Evolutionary conservation across 306 rosid genomes (phyloP).

Genomic region (Fragaria iinumae): DNA sequence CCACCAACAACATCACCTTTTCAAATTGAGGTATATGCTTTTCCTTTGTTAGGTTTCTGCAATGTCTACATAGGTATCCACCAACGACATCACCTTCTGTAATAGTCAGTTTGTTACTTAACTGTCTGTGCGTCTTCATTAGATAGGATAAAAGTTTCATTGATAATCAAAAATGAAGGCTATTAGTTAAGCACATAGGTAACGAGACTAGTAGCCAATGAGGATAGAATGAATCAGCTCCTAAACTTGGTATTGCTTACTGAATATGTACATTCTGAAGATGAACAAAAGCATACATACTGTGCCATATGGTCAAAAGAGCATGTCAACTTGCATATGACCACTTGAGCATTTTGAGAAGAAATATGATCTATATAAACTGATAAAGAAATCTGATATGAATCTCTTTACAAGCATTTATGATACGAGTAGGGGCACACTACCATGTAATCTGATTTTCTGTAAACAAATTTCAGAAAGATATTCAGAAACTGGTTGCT

Average conservation of each 20-base stretch:
- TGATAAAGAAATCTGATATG: not conserved
- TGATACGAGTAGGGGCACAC: not conserved
- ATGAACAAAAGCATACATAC: not conserved
- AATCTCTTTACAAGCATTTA: not conserved
- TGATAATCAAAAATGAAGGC: not conserved
- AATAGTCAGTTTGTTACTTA: not conserved
- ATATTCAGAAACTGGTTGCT: slow-evolving; percentile 78
- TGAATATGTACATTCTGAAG: not conserved
- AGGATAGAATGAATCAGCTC: not conserved
- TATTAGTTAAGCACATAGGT: not conserved
- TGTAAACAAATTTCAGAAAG: slow-evolving; percentile 55
- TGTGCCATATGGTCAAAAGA: not conserved
- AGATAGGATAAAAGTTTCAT: not conserved
- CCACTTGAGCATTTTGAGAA: not conserved
- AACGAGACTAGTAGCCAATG: not conserved
- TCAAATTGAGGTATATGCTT: slow-evolving; percentile 85
- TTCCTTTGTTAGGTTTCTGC: not conserved
- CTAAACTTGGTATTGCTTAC: not conserved
- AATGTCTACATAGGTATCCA: not conserved
- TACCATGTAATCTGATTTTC: slow-evolving; percentile 6
- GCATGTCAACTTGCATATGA: not conserved
- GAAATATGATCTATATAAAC: not conserved
- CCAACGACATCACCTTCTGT: not conserved
- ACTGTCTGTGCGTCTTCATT: not conserved
- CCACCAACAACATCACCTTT: slow-evolving; percentile 94